Base-by-base conservation (phyloP, 2,329 filamentous ascomycete genomes). In the Hypoxylon rubiginosum region DNA sequence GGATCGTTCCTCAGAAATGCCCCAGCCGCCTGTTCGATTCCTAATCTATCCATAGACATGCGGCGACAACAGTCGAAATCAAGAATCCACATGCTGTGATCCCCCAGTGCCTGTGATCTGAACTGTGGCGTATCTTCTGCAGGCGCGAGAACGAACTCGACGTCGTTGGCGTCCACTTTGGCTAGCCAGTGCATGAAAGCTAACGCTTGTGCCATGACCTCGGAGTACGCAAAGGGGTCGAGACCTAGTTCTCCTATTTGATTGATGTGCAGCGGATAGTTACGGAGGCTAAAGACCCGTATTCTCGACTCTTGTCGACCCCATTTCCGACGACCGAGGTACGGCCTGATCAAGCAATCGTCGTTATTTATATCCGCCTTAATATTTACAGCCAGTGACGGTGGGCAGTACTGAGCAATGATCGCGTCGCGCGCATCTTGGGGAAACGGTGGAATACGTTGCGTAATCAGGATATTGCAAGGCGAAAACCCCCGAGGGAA, bases 101-200 rank as follows among this genome's bases (percentile, higher is more conserved):
- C 9, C 0, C 78, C 80, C 0, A 84, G 70, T 0, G 61, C 11
- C 2, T 5, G 43, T 2, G 51, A 54, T 2, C 7, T 26, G 51
- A 43, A 28, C 34, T 41, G 32, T 11, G 30, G 9, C 64, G 66
- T 2, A 26, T 39, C 30, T 24, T 17, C 48, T 19, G 13, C 53
- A 1, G 66, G 70, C 7, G 72, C 82, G 2, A 88, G 79, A 0
- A 88, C 86, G 67, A 87, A 88, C 52, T 89, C 84, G 1, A 89
- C 79, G 49, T 87, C 85, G 36, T 83, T 83, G 0, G 80, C 85
- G 66, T 88, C 85, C 0, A 86, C 71, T 10, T 75, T 65, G 0
- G 78, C 81, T 1, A 69, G 49, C 85, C 84, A 89, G 64, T 86
- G 82, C 54, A 88, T 74, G 51, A 54, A 43, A n/a, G 51, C 51